phyloP scores from a whole-genome alignment of 208 protist species.

The Phytomonas sp. region DNA sequence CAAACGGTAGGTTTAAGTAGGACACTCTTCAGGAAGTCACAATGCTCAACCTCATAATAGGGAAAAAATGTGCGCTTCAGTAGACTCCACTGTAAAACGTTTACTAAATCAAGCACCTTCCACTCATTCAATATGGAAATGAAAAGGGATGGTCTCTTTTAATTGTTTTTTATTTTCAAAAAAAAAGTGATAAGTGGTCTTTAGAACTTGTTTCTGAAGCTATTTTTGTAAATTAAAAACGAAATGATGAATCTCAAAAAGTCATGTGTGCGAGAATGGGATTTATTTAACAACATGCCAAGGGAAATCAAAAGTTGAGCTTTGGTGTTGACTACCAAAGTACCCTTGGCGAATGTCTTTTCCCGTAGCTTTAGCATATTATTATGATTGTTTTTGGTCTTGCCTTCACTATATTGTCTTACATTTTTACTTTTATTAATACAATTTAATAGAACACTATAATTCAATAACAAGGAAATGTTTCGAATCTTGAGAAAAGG shows the following conservation, averaged over 20 bases:
- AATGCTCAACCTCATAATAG: background rate
- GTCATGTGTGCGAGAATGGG: background rate
- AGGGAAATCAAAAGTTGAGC: background rate
- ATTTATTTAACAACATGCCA: background rate
- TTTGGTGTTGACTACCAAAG: background rate
- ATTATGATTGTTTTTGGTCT: background rate
- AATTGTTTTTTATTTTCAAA: too few species aligned
- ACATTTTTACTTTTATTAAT: constrained; percentile 11
- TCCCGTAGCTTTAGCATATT: too few species aligned
- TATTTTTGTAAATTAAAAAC: background rate
- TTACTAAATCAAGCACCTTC: background rate
- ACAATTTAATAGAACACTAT: background rate
- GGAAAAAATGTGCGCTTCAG: background rate
- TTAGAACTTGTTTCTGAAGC: background rate
- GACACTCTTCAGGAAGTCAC: background rate
- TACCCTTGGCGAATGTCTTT: background rate
- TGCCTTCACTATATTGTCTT: background rate
- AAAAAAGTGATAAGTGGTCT: background rate
- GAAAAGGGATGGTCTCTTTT: background rate
- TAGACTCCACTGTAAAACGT: background rate
- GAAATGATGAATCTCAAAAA: background rate
- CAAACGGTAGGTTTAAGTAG: background rate
- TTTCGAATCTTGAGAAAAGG: background rate
- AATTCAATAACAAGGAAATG: background rate
- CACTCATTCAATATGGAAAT: background rate